A percentile compares a stretch with the other conserved stretches of the same genome.
phyloP scores from a whole-genome alignment of 352 stramenopile species.

The Albugo candida region DNA sequence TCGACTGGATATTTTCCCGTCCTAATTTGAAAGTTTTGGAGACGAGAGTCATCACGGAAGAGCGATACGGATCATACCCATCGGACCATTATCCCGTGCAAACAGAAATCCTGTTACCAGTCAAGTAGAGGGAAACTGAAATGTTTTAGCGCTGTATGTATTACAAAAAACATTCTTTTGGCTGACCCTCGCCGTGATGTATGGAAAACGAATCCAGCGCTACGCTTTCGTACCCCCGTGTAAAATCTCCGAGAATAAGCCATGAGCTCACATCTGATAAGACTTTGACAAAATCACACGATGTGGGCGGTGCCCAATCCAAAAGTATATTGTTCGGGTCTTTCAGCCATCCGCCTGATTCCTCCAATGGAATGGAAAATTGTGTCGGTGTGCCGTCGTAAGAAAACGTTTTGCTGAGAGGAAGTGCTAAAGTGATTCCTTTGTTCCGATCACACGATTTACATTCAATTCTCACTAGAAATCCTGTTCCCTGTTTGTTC shows the following conservation, averaged over 20 bases:
- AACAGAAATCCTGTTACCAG: slow-evolving; percentile 53
- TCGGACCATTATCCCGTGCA: slow-evolving; percentile 80
- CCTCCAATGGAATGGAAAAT: slow-evolving; percentile 61
- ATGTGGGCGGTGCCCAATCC: slow-evolving; percentile 33
- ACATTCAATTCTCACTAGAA: slow-evolving; percentile 79
- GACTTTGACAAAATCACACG: slow-evolving; percentile 80
- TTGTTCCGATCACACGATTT: slow-evolving; percentile 55
- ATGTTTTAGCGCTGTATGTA: too few relatives aligned
- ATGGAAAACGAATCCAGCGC: slow-evolving; percentile 71
- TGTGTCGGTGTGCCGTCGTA: slow-evolving; percentile 70
- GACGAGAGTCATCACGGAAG: slow-evolving; percentile 68
- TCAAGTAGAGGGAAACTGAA: too few relatives aligned
- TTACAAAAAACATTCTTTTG: slow-evolving; percentile 16
- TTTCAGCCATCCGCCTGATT: slow-evolving; percentile 75
- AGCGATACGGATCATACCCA: slow-evolving; percentile 58
- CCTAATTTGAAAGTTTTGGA: slow-evolving; percentile 52
- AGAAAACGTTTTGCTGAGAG: slow-evolving; percentile 41
- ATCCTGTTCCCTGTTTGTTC: slow-evolving; percentile 33
- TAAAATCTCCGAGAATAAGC: slow-evolving; percentile 84
- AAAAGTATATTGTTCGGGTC: slow-evolving; percentile 81
- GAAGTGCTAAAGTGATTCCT: slow-evolving; percentile 73
- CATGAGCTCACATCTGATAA: slow-evolving; percentile 67
- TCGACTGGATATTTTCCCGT: slow-evolving; percentile 79
- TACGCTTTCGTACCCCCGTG: slow-evolving; percentile 75
- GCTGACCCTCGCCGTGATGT: slow-evolving; percentile 28